A percentile compares a stretch with the other conserved stretches of the same genome.
phyloP scores from a whole-genome alignment of 192 early-diverging fungal species.

The Tieghemiomyces parasiticus region DNA sequence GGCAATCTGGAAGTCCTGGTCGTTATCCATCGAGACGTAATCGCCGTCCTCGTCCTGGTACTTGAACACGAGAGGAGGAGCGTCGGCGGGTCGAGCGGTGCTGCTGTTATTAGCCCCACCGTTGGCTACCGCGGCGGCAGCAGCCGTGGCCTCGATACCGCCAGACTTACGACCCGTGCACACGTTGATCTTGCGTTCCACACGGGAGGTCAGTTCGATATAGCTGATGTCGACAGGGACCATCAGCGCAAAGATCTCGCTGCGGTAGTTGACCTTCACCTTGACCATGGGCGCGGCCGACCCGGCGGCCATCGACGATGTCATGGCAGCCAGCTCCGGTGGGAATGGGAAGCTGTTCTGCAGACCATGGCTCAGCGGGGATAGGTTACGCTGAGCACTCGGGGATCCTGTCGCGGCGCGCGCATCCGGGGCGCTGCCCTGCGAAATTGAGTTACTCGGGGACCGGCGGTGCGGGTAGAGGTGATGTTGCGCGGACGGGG shows the following conservation, averaged over 20 bases:
- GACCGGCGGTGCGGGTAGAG: slow-evolving; percentile 12
- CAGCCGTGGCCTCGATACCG: too few relatives aligned
- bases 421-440: too few relatives aligned
- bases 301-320: too few relatives aligned
- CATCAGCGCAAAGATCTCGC: slow-evolving; percentile 79
- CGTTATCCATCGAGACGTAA: slow-evolving; percentile 65
- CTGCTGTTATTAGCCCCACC: slow-evolving; percentile 20
- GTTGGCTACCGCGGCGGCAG: slow-evolving; percentile 15
- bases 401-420: too few relatives aligned
- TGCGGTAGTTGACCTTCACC: slow-evolving; percentile 77
- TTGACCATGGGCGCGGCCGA: slow-evolving; percentile 38
- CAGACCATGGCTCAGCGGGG: too few relatives aligned
- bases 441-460: background rate
- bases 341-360: too few relatives aligned
- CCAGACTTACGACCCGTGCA: slow-evolving; percentile 42
- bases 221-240: slow-evolving; percentile 63
- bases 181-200: slow-evolving; percentile 83
- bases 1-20: slow-evolving; percentile 85
- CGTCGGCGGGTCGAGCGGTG: background rate
- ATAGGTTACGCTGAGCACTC: too few relatives aligned
- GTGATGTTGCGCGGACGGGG: slow-evolving; percentile 14
- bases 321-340: too few relatives aligned
- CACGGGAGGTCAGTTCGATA: slow-evolving; percentile 57
- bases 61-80: slow-evolving; percentile 44
- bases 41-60: slow-evolving; percentile 94